These are phyloP conservation scores for Nemania sp. DNA, from an alignment of 2,329 filamentous ascomycete genomes.

Conservation along the genomic window DNA sequence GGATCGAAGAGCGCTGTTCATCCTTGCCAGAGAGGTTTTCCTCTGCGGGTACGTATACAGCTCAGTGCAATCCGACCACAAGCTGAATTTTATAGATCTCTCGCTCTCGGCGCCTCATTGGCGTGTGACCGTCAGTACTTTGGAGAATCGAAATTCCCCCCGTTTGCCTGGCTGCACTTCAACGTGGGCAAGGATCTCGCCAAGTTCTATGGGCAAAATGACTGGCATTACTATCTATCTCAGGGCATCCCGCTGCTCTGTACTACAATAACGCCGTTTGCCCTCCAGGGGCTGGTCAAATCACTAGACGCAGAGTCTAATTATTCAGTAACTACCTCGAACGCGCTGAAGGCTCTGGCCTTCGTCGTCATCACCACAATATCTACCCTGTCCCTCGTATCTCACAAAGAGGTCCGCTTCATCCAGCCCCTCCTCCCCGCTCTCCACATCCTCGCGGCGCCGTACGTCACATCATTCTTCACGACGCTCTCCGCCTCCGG, in stretches of 20 bases:
- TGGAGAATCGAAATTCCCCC: conserved; percentile 83
- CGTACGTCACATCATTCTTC: conserved; percentile 69
- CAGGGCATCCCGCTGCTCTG: conserved; percentile 88
- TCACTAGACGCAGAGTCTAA: conserved; percentile 46
- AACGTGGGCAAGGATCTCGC: conserved; percentile 88
- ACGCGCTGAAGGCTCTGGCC: conserved; percentile 59
- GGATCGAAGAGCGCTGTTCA: conserved; percentile 48
- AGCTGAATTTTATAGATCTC: conserved; percentile 40
- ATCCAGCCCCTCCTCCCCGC: conserved; percentile 89
- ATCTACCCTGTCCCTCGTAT: conserved; percentile 71
- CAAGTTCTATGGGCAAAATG: conserved; percentile 89
- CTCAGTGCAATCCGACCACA: neutral
- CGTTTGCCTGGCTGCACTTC: conserved; percentile 85
- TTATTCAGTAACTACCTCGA: conserved; percentile 43
- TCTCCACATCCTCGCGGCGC: conserved; percentile 80
- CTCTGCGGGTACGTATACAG: conserved; percentile 58
- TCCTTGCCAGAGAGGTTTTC: conserved; percentile 65
- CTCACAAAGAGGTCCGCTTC: conserved; percentile 97
- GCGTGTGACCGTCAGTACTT: conserved; percentile 80
- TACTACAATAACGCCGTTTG: conserved; percentile 81
- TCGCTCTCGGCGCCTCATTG: conserved; percentile 66
- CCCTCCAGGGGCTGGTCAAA: conserved; percentile 65
- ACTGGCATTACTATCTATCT: conserved; percentile 89
- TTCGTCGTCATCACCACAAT: conserved; percentile 64
- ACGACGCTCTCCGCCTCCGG: conserved; percentile 43